phyloP scores from a whole-genome alignment of 2,329 filamentous ascomycete genomes.

The Ophiostoma piceae region DNA sequence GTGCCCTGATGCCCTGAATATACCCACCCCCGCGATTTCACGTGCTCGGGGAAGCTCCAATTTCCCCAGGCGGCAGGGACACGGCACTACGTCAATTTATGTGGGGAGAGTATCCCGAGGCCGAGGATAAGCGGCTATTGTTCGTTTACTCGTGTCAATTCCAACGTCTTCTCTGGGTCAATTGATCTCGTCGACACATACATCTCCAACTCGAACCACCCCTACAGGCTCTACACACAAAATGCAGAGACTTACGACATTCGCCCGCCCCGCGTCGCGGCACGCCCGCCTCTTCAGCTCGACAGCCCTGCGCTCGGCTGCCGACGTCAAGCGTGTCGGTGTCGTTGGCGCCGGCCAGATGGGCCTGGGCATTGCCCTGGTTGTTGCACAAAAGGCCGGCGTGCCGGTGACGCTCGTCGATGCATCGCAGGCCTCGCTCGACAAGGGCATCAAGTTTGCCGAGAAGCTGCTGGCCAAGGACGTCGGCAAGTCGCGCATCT shows the following conservation, averaged over 20 bases:
- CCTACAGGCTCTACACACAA: background rate
- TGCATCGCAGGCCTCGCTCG: slow-evolving; percentile 72
- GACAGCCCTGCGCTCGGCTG: slow-evolving; percentile 49
- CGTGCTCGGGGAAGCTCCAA: slow-evolving; percentile 18
- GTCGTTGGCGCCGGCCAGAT: slow-evolving; percentile 95
- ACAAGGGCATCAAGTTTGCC: slow-evolving; percentile 86
- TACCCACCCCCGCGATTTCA: slow-evolving; percentile 19
- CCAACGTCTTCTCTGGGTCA: background rate
- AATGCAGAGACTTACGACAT: slow-evolving; percentile 19
- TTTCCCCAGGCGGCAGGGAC: slow-evolving; percentile 11
- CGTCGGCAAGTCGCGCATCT: slow-evolving; percentile 79
- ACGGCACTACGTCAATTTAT: slow-evolving; percentile 8
- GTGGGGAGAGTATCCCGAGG: slow-evolving; percentile 4
- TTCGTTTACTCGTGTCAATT: background rate
- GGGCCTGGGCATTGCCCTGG: slow-evolving; percentile 93
- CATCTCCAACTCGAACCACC: background rate
- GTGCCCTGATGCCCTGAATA: background rate
- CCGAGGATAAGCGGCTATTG: slow-evolving; percentile 21
- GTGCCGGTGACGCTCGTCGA: slow-evolving; percentile 85
- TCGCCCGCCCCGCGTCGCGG: slow-evolving; percentile 21
- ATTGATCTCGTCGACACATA: background rate
- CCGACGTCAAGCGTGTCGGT: slow-evolving; percentile 79
- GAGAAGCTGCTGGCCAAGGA: slow-evolving; percentile 93
- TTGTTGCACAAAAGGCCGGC: slow-evolving; percentile 77
- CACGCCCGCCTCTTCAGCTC: slow-evolving; percentile 56